A percentile compares a stretch with the other conserved stretches of the same genome.
These are phyloP conservation scores for Aegilops speltoides DNA, from an alignment of 176 grass and related monocot species.

Conservation along the genomic window DNA sequence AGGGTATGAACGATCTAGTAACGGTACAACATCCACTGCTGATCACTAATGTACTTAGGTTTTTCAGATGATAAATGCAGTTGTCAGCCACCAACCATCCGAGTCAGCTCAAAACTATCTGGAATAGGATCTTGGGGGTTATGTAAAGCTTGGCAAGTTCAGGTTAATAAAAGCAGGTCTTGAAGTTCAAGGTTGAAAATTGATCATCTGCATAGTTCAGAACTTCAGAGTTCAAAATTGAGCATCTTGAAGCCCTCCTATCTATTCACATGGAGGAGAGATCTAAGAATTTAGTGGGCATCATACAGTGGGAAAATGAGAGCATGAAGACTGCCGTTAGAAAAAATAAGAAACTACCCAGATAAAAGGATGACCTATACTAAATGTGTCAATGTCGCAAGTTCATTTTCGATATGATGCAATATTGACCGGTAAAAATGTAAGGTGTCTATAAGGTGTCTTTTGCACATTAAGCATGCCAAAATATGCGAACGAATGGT, in stretches of 20 bases:
- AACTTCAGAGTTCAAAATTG: neutral
- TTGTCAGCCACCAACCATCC: neutral
- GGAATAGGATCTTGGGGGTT: neutral
- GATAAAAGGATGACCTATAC: conserved; percentile 13
- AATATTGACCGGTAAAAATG: conserved; percentile 3
- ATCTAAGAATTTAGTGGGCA: neutral
- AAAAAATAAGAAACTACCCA: conserved; percentile 21
- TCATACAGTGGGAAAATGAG: neutral
- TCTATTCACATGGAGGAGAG: neutral
- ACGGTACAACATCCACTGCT: neutral
- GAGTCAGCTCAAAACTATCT: neutral
- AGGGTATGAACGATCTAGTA: neutral
- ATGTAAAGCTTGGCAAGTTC: neutral
- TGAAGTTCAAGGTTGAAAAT: neutral
- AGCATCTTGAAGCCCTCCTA: neutral
- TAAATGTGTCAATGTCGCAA: neutral
- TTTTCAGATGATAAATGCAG: neutral
- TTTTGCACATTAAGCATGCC: too few relatives aligned
- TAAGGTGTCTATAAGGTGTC: neutral
- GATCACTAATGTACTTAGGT: neutral
- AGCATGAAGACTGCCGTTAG: neutral
- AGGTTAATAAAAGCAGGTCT: neutral
- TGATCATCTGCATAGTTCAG: neutral
- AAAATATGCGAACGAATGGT: too few relatives aligned
- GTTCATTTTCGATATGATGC: neutral